Evolutionary conservation across 176 grass and related monocot genomes (phyloP).

Genomic region (Puccinellia tenuiflora): DNA sequence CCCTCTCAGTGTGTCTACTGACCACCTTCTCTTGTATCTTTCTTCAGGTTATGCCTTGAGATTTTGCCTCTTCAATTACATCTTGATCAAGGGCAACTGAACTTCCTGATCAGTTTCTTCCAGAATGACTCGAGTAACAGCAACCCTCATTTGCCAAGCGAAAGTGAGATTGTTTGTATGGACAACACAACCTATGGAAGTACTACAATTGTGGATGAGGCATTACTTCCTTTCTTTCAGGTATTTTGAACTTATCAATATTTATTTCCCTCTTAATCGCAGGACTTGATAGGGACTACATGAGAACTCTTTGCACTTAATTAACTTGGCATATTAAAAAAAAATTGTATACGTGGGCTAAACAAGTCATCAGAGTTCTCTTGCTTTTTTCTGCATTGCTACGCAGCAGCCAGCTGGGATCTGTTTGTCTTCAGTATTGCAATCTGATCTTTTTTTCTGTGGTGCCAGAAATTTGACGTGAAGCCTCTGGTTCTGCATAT

Average conservation of each 20-base stretch:
- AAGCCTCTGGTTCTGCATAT: conserved; percentile 69
- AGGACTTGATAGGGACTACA: neutral
- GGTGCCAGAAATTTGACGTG: conserved; percentile 89
- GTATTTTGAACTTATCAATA: conserved; percentile 39
- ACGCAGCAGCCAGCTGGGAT: neutral
- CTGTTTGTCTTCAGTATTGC: conserved; percentile 6
- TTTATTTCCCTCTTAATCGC: neutral
- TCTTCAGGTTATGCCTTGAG: conserved; percentile 74
- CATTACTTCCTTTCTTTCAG: conserved; percentile 99
- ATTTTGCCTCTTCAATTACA: conserved; percentile 85
- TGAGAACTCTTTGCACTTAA: neutral
- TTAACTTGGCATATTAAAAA: neutral
- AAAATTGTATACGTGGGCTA: neutral
- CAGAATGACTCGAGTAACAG: conserved; percentile 44
- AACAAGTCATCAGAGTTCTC: neutral
- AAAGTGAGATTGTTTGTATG: conserved; percentile 34
- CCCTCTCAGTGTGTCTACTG: conserved; percentile 6
- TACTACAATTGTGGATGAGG: conserved; percentile 63
- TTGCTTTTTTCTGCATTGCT: neutral
- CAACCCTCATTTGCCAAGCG: conserved; percentile 29
- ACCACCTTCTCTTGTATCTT: conserved; percentile 20
- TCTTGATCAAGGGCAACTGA: conserved; percentile 94
- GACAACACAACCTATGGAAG: conserved; percentile 41
- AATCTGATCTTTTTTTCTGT: conserved; percentile 25
- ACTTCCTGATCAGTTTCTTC: conserved; percentile 87